phyloP scores from a whole-genome alignment of 805 yeast genomes.

The Saturnispora diversa region DNA sequence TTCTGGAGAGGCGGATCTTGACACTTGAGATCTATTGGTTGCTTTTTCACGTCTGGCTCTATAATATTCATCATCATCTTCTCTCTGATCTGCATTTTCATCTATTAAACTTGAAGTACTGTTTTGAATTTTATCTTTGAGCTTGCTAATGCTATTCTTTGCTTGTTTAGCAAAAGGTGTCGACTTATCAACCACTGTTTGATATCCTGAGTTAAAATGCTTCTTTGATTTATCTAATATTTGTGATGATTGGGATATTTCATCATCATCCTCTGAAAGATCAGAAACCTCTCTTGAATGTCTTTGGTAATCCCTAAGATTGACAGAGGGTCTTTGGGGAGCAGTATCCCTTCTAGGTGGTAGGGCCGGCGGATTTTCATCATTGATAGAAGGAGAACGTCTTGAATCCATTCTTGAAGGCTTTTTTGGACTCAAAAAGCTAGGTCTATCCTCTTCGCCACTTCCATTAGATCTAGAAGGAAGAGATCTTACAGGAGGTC shows the following conservation, averaged over 20 bases:
- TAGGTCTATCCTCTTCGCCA: conserved; percentile 3
- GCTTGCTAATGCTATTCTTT: conserved; percentile 10
- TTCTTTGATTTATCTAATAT: conserved; percentile 11
- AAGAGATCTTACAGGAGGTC: neutral
- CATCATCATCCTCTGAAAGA: no score
- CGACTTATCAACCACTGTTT: conserved; percentile 12
- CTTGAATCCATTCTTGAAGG: conserved; percentile 2
- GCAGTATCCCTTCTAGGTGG: conserved; percentile 7
- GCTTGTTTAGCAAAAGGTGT: conserved; percentile 14
- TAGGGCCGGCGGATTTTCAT: conserved; percentile 6
- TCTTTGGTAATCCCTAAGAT: neutral
- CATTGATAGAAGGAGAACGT: neutral
- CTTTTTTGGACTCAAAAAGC: conserved; percentile 11
- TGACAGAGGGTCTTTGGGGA: neutral
- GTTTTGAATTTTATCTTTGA: conserved; percentile 12
- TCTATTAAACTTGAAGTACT: conserved; percentile 6
- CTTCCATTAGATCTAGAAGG: conserved; percentile 3
- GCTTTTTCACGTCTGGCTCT: conserved; percentile 5
- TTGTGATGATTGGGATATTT: conserved; percentile 11
- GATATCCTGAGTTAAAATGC: conserved; percentile 12
- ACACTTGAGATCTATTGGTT: conserved; percentile 3
- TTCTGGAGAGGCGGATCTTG: neutral
- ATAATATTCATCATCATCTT: conserved; percentile 7
- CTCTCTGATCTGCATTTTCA: conserved; percentile 1
- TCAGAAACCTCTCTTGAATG: neutral